Percentiles rank a stretch among this genome's conserved stretches.
phyloP scores from a whole-genome alignment of 225 moss, liverwort and hornwort species.

The Antitrichia curtipendula region DNA sequence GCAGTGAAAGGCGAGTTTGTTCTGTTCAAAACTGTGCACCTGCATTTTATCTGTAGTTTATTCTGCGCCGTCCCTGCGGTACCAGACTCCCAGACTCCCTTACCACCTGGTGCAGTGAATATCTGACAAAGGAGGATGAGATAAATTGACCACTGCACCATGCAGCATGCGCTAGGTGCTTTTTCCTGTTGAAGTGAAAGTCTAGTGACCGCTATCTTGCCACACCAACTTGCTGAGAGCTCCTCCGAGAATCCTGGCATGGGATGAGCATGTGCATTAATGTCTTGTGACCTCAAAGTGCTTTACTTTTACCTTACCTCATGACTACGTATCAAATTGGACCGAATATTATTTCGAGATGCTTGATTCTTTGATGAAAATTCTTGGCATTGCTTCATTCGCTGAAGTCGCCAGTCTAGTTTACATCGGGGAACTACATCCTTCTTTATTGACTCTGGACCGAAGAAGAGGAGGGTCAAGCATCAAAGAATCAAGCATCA shows the following conservation, averaged over 20 bases:
- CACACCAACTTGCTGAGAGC: not conserved
- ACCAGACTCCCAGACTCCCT: not conserved
- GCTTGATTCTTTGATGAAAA: not conserved
- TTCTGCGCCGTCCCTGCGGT: not conserved
- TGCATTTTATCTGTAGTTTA: not conserved
- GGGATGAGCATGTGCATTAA: not conserved
- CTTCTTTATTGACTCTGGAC: not conserved
- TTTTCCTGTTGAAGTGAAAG: not conserved
- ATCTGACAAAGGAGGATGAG: not conserved
- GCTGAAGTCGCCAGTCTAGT: not conserved
- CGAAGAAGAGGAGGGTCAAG: not conserved
- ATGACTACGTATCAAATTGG: not conserved
- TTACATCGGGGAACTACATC: not conserved
- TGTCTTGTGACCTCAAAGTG: not conserved
- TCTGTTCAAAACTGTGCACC: not conserved
- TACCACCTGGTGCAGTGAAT: not conserved
- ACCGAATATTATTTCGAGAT: not conserved
- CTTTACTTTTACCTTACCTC: not conserved
- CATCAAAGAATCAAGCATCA: too few relatives aligned
- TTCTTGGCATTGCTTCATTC: not conserved
- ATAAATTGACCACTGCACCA: not conserved
- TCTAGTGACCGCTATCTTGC: not conserved
- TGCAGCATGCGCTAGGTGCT: not conserved
- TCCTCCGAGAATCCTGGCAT: not conserved
- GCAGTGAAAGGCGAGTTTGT: not conserved